Base-by-base conservation (phyloP, 176 grass and related monocot species). In the Phoenix roebelenii region DNA sequence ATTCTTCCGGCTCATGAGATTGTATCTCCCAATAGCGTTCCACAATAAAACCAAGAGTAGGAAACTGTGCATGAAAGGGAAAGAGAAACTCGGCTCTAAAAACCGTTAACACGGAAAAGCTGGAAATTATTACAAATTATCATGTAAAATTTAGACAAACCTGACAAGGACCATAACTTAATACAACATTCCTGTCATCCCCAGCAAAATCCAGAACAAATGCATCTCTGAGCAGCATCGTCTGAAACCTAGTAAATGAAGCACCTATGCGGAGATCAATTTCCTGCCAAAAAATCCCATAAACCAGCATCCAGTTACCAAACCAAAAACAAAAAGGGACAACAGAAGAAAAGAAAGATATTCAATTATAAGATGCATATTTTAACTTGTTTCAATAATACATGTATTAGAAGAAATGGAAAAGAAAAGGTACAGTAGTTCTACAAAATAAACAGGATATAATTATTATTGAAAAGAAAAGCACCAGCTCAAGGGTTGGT, bases 111-210 rank as follows among this genome's bases (percentile, higher is more conserved):
- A 44, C 14, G 35, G 35, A 44, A 44, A 12, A 44, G 7, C 35
- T 44, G 35, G 35, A 44, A 14, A 44, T 1, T 44, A 44, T 12
- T 44, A 44, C 0, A 44, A 44, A 44, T 44, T 44, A 44, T 44
- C 35, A 44, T 14, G 35, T 44, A 12, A 44, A 9, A 44, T 14
- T 44, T 44, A 44, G 35, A 51, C 70, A 74, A 75, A 90, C 92
- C 92, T 96, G 92, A 67, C 92, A 96, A 73, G 86, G 92, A 76
- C 92, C 92, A 75, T 96, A 96, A 57, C 92, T 96, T 74, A 96
- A 64, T 51, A 96, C 72, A 19, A 96, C 63, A 82, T 80, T 96
- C 61, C 92, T 82, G 39, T 82, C 87, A 77, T 80, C 86, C 52
- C 75, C 83, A 51, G 62, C 77, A 10, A 85, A 54, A 75, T 96